These are phyloP conservation scores for Penicillium capsulatum DNA, from an alignment of 2,329 filamentous ascomycete species.

Conservation along the genomic window DNA sequence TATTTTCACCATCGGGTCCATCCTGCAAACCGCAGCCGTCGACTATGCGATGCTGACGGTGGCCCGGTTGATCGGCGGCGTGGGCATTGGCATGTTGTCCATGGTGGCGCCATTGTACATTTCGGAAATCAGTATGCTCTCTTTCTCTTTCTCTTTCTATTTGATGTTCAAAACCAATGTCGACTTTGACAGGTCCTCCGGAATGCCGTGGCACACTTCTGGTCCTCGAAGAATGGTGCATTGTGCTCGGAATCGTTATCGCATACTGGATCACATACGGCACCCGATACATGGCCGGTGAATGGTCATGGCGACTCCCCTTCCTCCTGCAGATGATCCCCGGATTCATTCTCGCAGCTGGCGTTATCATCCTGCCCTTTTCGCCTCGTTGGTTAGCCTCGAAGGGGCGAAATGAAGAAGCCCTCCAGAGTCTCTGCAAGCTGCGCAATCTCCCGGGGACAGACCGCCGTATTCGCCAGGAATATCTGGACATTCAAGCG, in stretches of 20 bases:
- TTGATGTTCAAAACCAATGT: neutral
- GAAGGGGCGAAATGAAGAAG: slow-evolving; percentile 48
- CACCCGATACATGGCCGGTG: slow-evolving; percentile 41
- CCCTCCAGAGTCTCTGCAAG: slow-evolving; percentile 46
- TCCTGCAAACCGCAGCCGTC: slow-evolving; percentile 50
- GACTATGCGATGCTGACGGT: slow-evolving; percentile 51
- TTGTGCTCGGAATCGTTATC: slow-evolving; percentile 41
- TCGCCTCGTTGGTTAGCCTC: slow-evolving; percentile 54
- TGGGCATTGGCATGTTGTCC: slow-evolving; percentile 51
- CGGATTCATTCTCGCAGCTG: slow-evolving; percentile 35
- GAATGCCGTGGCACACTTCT: slow-evolving; percentile 48
- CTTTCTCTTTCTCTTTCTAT: too few relatives aligned
- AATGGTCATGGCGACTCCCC: slow-evolving; percentile 48
- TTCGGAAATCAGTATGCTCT: slow-evolving; percentile 47
- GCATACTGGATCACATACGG: slow-evolving; percentile 44
- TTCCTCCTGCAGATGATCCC: slow-evolving; percentile 48
- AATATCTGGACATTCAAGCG: slow-evolving; percentile 49
- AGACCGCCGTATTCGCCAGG: slow-evolving; percentile 50
- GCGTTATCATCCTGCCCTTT: slow-evolving; percentile 49
- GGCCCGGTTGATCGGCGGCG: slow-evolving; percentile 49
- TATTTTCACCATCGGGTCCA: slow-evolving; percentile 51
- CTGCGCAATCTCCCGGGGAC: slow-evolving; percentile 48
- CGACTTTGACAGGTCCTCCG: slow-evolving; percentile 32
- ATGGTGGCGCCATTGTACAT: slow-evolving; percentile 53
- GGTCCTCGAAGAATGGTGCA: slow-evolving; percentile 42